Percentiles rank a stretch among this genome's conserved stretches.
These are phyloP conservation scores for Solanum gracilifrons DNA, from an alignment of 257 asterid species.

Conservation along the genomic window DNA sequence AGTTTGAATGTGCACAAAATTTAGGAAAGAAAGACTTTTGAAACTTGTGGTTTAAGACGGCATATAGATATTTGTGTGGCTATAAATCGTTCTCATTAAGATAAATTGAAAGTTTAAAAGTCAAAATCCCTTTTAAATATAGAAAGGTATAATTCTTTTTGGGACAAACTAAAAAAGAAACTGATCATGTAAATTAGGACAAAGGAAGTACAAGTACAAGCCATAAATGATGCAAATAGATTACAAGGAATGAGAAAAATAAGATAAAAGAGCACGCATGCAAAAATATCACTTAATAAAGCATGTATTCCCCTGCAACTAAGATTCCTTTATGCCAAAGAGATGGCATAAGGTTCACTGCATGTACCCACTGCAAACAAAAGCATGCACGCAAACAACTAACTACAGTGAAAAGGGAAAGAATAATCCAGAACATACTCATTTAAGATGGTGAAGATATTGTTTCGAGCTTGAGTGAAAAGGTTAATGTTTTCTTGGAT, in stretches of 20 bases:
- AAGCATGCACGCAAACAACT: background rate
- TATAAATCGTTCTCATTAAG: background rate
- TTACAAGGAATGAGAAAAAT: background rate
- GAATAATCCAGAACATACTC: conserved; percentile 37
- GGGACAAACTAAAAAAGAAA: background rate
- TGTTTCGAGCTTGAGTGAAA: conserved; percentile 62
- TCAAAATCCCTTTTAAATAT: background rate
- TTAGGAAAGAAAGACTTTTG: background rate
- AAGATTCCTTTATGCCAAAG: background rate
- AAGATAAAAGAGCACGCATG: background rate
- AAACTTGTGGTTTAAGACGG: background rate
- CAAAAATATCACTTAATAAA: background rate
- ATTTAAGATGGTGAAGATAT: conserved; percentile 50
- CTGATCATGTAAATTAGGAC: background rate
- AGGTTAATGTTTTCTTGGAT: conserved; percentile 61
- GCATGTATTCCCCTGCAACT: background rate
- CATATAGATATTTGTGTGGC: background rate
- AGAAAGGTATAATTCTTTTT: background rate
- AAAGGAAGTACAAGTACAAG: background rate
- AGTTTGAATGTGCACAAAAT: background rate
- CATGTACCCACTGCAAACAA: background rate
- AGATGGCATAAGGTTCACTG: background rate
- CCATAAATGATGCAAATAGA: background rate
- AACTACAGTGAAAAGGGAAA: background rate
- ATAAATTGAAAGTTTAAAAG: background rate